A percentile compares a stretch with the other conserved stretches of the same genome.
phyloP scores from a whole-genome alignment of 768 basidiomycete genomes.

The Sporobolomyces phaffii region DNA sequence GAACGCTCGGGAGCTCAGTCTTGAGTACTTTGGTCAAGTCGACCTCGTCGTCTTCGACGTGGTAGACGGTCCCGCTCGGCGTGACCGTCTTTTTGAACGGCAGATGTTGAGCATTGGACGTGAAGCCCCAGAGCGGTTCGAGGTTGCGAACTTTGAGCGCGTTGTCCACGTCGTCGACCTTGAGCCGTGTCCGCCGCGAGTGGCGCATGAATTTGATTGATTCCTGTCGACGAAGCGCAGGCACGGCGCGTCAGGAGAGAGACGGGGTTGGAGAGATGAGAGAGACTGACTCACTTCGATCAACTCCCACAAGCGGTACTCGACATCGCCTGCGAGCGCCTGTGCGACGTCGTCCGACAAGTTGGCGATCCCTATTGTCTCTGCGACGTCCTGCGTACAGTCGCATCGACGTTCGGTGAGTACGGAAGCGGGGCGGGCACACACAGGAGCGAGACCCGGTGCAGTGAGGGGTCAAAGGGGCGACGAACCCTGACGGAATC shows the following conservation, averaged over 20 bases:
- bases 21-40: conserved; percentile 87
- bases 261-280: neutral
- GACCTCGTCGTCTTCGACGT: conserved; percentile 93
- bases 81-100: conserved; percentile 55
- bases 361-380: conserved; percentile 68
- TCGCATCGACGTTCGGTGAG: neutral
- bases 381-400: conserved; percentile 75
- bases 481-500: conserved; percentile 33
- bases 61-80: conserved; percentile 69
- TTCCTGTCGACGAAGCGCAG: conserved; percentile 55
- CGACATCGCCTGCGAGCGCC: conserved; percentile 87
- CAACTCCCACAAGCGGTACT: conserved; percentile 91
- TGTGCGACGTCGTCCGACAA: conserved; percentile 73
- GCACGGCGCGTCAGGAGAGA: neutral
- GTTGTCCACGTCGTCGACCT: conserved; percentile 83
- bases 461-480: too few relatives aligned
- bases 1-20: conserved; percentile 74
- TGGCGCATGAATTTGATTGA: conserved; percentile 96
- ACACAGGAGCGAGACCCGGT: neutral
- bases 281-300: conserved; percentile 60
- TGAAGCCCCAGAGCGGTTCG: conserved; percentile 87
- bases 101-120: conserved; percentile 47
- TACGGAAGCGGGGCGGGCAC: neutral
- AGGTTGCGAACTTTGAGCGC: conserved; percentile 91
- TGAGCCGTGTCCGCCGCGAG: conserved; percentile 79